These are phyloP conservation scores for Blastobotrys raffinosifermentans DNA, from an alignment of 1,139 yeast genomes.

Conservation along the genomic window DNA sequence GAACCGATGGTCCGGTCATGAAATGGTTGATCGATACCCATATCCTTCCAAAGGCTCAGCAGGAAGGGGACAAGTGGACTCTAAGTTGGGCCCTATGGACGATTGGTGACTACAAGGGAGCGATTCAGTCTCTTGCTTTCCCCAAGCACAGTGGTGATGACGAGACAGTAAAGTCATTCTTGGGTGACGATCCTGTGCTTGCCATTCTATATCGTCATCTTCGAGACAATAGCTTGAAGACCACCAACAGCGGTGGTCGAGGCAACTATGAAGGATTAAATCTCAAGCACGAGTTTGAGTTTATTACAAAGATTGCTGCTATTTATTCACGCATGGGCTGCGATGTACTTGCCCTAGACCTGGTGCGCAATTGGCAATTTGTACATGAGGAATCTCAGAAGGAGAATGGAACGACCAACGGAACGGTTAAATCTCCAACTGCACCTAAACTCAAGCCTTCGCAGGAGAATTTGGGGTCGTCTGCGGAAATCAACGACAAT, in stretches of 20 bases:
- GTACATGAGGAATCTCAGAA: slow-evolving; percentile 8
- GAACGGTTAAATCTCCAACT: not conserved
- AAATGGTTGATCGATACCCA: slow-evolving; percentile 45
- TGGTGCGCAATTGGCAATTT: slow-evolving; percentile 68
- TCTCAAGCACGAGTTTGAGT: slow-evolving; percentile 45
- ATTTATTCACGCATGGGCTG: slow-evolving; percentile 89
- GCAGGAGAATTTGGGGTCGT: not conserved
- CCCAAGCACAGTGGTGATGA: slow-evolving; percentile 1
- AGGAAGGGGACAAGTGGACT: slow-evolving; percentile 72
- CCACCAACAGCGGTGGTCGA: slow-evolving; percentile 8
- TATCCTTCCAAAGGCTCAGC: slow-evolving; percentile 53
- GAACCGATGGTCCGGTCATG: slow-evolving; percentile 49
- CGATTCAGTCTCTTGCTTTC: slow-evolving; percentile 23
- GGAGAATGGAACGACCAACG: slow-evolving; percentile 3
- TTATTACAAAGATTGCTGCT: slow-evolving; percentile 55
- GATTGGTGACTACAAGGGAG: slow-evolving; percentile 26
- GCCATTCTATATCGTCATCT: slow-evolving; percentile 59
- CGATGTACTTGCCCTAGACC: slow-evolving; percentile 62
- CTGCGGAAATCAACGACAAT: slow-evolving; percentile 6
- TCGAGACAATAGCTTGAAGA: slow-evolving; percentile 36
- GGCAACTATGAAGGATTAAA: slow-evolving; percentile 5
- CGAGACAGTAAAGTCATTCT: slow-evolving; percentile 37
- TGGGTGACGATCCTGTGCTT: slow-evolving; percentile 79
- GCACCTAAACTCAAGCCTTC: not conserved
- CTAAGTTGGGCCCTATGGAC: slow-evolving; percentile 81